phyloP scores from a whole-genome alignment of 2,329 filamentous ascomycete species.

The Penicillium sp. region DNA sequence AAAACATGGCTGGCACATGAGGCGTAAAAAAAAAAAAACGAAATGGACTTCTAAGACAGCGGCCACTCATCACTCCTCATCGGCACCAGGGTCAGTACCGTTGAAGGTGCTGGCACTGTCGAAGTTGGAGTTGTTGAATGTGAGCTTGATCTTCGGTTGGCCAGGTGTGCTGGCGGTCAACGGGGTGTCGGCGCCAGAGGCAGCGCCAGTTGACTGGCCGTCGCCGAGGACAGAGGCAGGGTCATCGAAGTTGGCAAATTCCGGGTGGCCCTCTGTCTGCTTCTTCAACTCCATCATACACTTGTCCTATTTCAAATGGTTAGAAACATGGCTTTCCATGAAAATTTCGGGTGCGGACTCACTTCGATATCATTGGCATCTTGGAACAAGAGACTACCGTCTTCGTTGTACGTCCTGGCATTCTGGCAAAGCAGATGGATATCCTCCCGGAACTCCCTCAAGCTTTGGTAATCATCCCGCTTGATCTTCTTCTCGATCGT shows the following conservation, averaged over 20 bases:
- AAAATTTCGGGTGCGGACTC: conserved; percentile 43
- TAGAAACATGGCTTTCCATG: neutral
- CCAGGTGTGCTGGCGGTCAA: conserved; percentile 61
- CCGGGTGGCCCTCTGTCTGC: conserved; percentile 58
- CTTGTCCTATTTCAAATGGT: conserved; percentile 45
- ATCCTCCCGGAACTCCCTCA: conserved; percentile 81
- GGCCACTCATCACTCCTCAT: conserved; percentile 28
- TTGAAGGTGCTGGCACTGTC: conserved; percentile 38
- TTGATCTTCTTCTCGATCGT: conserved; percentile 94
- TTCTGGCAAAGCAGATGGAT: conserved; percentile 85
- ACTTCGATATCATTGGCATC: conserved; percentile 95
- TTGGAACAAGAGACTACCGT: conserved; percentile 86
- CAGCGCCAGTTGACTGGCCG: conserved; percentile 54
- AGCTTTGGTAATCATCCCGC: conserved; percentile 84
- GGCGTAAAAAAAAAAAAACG: conserved; percentile 13
- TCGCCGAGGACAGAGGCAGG: conserved; percentile 52
- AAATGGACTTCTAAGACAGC: neutral
- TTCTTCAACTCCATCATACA: conserved; percentile 58
- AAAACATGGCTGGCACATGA: conserved; percentile 10
- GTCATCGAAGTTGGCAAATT: conserved; percentile 62
- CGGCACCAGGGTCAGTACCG: conserved; percentile 37
- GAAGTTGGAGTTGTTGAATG: conserved; percentile 52
- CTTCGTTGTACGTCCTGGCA: conserved; percentile 95
- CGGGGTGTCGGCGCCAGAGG: conserved; percentile 62
- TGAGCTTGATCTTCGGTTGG: conserved; percentile 71